Base-by-base conservation (phyloP, 2,329 filamentous ascomycete genomes). In the Tolypocladium inflatum region DNA sequence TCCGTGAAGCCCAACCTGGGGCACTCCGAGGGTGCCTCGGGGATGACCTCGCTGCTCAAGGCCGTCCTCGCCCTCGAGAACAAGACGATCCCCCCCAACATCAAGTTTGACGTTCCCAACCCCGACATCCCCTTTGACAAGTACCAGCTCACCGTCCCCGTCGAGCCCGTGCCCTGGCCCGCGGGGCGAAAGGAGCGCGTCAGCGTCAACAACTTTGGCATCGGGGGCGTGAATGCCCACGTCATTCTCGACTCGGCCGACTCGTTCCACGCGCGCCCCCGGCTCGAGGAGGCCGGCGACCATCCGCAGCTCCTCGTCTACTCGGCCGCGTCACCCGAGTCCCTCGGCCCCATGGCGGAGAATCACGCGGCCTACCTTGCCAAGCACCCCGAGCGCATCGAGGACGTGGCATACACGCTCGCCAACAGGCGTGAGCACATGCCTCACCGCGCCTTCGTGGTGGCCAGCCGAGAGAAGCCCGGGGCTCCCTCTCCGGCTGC, bases 161-260 rank as follows among this genome's bases (percentile, higher is more conserved):
- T 33, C 30, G 30, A 33, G 30, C 30, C 30, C 30, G 30, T 33
- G 6, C 8, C 30, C 30, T 33, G 30, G 30, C 30, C 30, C 30
- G 30, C 30, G 30, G 30, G 30, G 30, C 30, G 30, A 33, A 33
- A 9, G 30, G 30, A 33, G 30, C 30, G 30, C 8, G 30, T 33
- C 30, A 78, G 76, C 59, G 68, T 78, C 55, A 78, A 77, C 63
- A 70, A 68, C 52, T 79, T 78, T 52, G 76, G 76, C 1, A 75
- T 73, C 26, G 75, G 73, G 23, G 74, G 70, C 39, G 71, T 74
- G 15, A 78, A 78, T 58, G 73, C 70, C 23, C 19, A 21, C 11
- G 45, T 50, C 2, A 23, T 50, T 9, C 45, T 50, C 26, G 45
- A 50, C 26, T 50, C 45, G 26, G 45, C 45, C 9, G 13, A 23